Base-by-base conservation (phyloP, 495 filamentous ascomycete genomes). In the Penicillium manginii region DNA sequence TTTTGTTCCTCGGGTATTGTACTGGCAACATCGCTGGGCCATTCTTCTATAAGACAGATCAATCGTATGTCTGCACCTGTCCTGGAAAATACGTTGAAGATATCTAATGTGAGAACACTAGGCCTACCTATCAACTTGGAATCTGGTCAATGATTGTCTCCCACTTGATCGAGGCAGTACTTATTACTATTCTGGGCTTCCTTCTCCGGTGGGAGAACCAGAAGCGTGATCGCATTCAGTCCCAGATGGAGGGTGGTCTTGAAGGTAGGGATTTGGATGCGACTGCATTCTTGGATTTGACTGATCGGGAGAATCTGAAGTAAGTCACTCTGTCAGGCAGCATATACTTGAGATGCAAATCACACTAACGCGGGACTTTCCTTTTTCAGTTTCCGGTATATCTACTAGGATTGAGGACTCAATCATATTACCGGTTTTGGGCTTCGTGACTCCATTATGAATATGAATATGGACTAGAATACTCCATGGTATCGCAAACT, bases 111-210 rank as follows among this genome's bases (percentile, higher is more conserved):
- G 47, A 11, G 32, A 1, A 12, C 18, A 17, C 26, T 19, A 79
- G 76, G 18, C 84, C 83, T 18, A 72, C 72, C 4, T 87, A 88
- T 55, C 57, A 67, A 2, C 79, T 86, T 17, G 85, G 84, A 4
- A 85, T 88, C 48, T 86, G 83, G 74, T 82, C 79, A 2, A 85
- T 87, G 76, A 84, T 89, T 52, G 81, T 86, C 7, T 81, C 80
- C 11, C 83, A 87, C 59, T 65, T 85, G 18, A 73, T 82, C 37
- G 81, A 86, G 64, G 81, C 77, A 19, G 64, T 74, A 17, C 62
- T 84, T 1, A 78, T 86, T 26, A 62, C 71, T 5, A 58, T 56
- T 0, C 76, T 85, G n/a, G 76, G 81, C 9, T 60, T 78, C 12
- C 64, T 81, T 2, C 70, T 88, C 2, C 75, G 74, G 14, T 72